phyloP scores from a whole-genome alignment of 108 stramenopile species.

The Mayamaea pseudoterrestris region DNA sequence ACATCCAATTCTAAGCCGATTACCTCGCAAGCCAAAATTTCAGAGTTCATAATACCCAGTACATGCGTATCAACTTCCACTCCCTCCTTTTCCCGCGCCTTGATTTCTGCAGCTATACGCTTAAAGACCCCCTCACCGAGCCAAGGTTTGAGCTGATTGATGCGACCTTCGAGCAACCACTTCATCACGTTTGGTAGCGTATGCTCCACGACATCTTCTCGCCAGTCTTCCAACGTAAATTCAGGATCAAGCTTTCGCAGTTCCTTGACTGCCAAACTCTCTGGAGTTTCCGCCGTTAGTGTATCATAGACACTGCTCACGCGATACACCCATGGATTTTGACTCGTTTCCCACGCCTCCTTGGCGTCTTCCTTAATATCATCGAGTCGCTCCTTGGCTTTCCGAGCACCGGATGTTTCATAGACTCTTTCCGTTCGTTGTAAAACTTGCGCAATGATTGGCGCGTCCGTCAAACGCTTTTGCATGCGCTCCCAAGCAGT shows the following conservation, averaged over 20 bases:
- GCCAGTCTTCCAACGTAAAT: conserved; percentile 88
- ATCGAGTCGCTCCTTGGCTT: conserved; percentile 53
- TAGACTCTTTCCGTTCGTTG: conserved; percentile 39
- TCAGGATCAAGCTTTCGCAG: conserved; percentile 89
- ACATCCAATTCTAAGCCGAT: too few species aligned
- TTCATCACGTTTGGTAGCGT: conserved; percentile 85
- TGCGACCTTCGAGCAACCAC: conserved; percentile 80
- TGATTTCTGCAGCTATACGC: conserved; percentile 79
- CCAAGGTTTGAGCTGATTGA: conserved; percentile 80
- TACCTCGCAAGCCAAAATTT: conserved; percentile 84
- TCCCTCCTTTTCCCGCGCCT: conserved; percentile 80
- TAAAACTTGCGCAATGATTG: conserved; percentile 84
- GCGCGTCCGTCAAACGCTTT: conserved; percentile 80
- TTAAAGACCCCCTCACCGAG: conserved; percentile 83
- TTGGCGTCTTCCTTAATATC: conserved; percentile 74
- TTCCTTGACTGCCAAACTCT: conserved; percentile 82
- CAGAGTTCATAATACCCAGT: conserved; percentile 89
- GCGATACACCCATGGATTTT: conserved; percentile 98
- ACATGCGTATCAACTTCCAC: conserved; percentile 88
- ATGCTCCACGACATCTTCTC: conserved; percentile 74
- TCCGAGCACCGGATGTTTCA: conserved; percentile 69
- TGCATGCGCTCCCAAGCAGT: conserved; percentile 92
- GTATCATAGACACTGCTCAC: conserved; percentile 91
- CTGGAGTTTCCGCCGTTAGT: conserved; percentile 90
- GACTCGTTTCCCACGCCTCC: conserved; percentile 97